These are phyloP conservation scores for Dactylellina leptospora DNA, from an alignment of 2,329 filamentous ascomycete genomes.

Conservation along the genomic window DNA sequence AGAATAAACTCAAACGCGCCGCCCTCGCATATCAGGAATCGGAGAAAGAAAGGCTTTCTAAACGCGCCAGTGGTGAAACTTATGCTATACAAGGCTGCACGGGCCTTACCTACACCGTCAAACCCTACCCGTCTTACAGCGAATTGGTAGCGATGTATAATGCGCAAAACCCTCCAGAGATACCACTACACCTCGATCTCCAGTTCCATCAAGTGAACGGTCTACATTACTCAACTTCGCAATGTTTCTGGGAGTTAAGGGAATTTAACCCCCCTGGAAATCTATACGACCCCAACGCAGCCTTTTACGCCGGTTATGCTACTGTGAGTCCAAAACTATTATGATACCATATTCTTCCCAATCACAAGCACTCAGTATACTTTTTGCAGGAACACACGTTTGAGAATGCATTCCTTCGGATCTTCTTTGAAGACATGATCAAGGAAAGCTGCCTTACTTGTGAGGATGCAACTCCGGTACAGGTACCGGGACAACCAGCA, in stretches of 20 bases:
- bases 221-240: not conserved
- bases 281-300: not conserved
- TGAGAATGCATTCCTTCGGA: conserved; percentile 8
- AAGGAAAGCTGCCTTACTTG: not conserved
- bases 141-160: not conserved
- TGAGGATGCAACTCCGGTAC: not conserved
- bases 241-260: conserved; percentile 2
- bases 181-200: not conserved
- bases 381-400: conserved; percentile 12
- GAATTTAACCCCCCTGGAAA: not conserved
- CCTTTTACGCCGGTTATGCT: conserved; percentile 2
- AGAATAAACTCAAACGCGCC: conserved; percentile 1
- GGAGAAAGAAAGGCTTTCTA: not conserved
- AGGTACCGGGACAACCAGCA: not conserved
- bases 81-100: not conserved
- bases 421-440: conserved; percentile 7
- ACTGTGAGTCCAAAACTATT: conserved; percentile 5
- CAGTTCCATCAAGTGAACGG: not conserved
- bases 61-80: not conserved
- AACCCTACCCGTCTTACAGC: not conserved
- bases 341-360: not conserved
- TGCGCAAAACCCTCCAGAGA: not conserved
- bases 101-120: not conserved
- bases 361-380: not conserved
- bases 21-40: not conserved